Percentiles rank a stretch among this genome's conserved stretches.
Evolutionary conservation across 2,329 filamentous ascomycete genomes (phyloP).

Genomic region (Fonsecaea pedrosoi): DNA sequence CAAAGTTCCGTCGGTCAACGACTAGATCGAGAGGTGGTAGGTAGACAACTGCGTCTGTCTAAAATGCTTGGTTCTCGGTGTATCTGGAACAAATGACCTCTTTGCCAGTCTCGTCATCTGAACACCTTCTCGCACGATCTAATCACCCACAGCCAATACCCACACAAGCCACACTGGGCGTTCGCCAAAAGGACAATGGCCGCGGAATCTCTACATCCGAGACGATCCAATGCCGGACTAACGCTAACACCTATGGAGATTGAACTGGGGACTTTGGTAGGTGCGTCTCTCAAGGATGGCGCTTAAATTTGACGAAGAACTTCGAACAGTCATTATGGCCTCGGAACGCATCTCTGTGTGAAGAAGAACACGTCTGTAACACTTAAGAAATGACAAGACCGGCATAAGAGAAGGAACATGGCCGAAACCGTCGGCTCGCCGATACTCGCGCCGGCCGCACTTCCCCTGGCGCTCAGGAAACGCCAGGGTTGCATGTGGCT

Average conservation of each 20-base stretch:
- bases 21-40: no score
- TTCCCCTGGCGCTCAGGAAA: neutral
- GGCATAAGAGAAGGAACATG: neutral
- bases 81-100: no score
- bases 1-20: no score
- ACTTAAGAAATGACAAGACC: neutral
- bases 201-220: neutral
- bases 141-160: no score
- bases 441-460: neutral
- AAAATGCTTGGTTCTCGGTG: no score
- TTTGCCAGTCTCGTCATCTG: no score
- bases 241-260: neutral
- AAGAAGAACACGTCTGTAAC: no score
- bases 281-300: neutral
- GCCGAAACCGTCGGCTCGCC: neutral
- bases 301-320: neutral
- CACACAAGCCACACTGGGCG: neutral
- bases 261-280: neutral
- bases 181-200: neutral
- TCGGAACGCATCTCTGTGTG: no score
- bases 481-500: conserved; percentile 1
- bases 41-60: no score
- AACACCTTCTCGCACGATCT: no score
- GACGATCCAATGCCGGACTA: neutral
- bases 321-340: no score